Percentiles rank a stretch among this genome's conserved stretches.
Evolutionary conservation across 2,329 filamentous ascomycete genomes (phyloP).

Genomic region (Fusarium xyrophilum): DNA sequence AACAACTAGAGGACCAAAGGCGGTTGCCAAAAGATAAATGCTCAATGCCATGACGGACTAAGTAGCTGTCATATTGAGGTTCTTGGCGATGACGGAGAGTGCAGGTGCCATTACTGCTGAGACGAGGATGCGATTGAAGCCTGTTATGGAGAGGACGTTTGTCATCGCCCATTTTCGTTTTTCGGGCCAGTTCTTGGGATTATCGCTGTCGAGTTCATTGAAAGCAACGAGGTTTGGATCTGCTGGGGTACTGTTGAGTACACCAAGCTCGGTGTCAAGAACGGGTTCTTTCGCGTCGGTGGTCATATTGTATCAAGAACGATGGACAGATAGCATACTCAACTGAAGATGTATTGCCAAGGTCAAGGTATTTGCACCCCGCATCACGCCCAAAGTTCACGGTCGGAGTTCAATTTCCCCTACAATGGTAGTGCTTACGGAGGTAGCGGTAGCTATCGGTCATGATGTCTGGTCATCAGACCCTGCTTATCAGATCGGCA

Average conservation of each 20-base stretch:
- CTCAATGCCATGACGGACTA: slow-evolving; percentile 57
- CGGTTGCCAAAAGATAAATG: slow-evolving; percentile 53
- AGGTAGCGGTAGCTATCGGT: slow-evolving; percentile 26
- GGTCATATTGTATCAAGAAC: not conserved
- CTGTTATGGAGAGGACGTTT: slow-evolving; percentile 55
- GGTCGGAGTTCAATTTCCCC: not conserved
- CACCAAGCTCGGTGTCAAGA: slow-evolving; percentile 1
- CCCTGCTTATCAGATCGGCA: slow-evolving; percentile 19
- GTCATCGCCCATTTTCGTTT: slow-evolving; percentile 58
- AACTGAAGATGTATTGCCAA: rapidly evolving
- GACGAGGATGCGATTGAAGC: slow-evolving; percentile 60
- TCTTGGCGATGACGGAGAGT: slow-evolving; percentile 55
- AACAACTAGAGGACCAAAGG: slow-evolving; percentile 53
- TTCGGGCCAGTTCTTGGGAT: slow-evolving; percentile 50
- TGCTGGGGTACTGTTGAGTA: not conserved
- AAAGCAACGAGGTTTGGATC: slow-evolving; percentile 42
- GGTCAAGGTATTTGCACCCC: not conserved
- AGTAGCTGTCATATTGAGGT: slow-evolving; percentile 57
- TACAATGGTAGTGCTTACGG: not conserved
- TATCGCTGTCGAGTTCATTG: slow-evolving; percentile 44
- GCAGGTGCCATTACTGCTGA: slow-evolving; percentile 61
- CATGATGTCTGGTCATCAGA: slow-evolving; percentile 8
- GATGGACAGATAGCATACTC: too few species aligned
- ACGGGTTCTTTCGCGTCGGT: not conserved
- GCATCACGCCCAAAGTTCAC: not conserved